Percentiles rank a stretch among this genome's conserved stretches.
These are phyloP conservation scores for Xylogone sp. DNA, from an alignment of 2,329 filamentous ascomycete species.

Conservation along the genomic window DNA sequence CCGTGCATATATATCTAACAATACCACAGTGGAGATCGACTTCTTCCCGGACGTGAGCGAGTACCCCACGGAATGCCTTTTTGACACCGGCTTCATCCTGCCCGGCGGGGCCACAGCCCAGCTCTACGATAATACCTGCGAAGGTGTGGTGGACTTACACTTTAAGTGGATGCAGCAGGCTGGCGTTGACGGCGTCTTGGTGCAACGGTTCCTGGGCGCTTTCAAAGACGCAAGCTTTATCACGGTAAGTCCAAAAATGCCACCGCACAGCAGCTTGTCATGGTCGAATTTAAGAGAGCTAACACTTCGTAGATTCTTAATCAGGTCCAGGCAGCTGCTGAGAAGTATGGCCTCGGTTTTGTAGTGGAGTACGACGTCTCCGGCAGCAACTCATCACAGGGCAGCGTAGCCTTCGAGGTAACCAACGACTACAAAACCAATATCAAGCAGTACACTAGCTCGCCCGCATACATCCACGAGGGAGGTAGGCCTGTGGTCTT, in stretches of 20 bases:
- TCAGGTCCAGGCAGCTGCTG: constrained; percentile 17
- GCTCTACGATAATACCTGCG: not conserved
- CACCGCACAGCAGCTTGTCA: no score
- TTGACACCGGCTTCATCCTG: not conserved
- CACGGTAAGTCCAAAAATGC: constrained; percentile 17
- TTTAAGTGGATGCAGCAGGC: not conserved
- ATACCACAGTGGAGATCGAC: not conserved
- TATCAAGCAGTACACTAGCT: constrained; percentile 14
- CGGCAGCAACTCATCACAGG: constrained; percentile 13
- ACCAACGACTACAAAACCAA: constrained; percentile 19
- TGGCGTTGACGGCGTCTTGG: not conserved
- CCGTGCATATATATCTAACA: no score
- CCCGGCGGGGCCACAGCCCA: not conserved
- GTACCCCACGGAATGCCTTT: not conserved
- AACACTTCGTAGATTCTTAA: constrained; percentile 17
- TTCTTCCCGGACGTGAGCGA: not conserved
- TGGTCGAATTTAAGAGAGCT: no score
- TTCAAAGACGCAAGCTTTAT: constrained; percentile 22
- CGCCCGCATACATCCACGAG: constrained; percentile 23
- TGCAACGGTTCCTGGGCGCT: constrained; percentile 22
- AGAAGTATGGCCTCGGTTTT: constrained; percentile 23
- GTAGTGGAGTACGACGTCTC: constrained; percentile 24
- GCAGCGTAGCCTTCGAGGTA: constrained; percentile 18
- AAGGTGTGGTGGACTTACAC: not conserved
- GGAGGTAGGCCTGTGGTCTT: constrained; percentile 23